A percentile compares a stretch with the other conserved stretches of the same genome.
Conservation (phyloP, 371 early-diverging fungal species). For the Saksenaea vasiformis region DNA sequence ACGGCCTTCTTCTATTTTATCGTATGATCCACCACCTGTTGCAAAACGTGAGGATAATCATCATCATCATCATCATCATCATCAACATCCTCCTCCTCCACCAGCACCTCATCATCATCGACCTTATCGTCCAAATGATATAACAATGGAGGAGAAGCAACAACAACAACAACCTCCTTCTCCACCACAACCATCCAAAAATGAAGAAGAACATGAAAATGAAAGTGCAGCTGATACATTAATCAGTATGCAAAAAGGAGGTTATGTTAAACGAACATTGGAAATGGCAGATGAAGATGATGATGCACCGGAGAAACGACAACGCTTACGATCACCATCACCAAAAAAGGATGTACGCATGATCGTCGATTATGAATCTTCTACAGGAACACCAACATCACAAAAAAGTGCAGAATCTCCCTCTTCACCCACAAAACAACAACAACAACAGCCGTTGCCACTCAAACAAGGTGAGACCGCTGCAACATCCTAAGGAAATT, state of each 20-base stretch:
- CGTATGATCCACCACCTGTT: not conserved
- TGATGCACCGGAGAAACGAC: slow-evolving; percentile 17
- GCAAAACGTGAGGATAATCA: slow-evolving; percentile 1
- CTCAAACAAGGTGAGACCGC: slow-evolving; percentile 4
- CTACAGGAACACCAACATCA: not conserved
- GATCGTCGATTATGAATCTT: slow-evolving; percentile 14
- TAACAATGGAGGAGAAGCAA: slow-evolving; percentile 9
- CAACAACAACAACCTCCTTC: not conserved
- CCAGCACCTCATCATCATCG: too few relatives aligned
- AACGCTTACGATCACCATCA: not conserved
- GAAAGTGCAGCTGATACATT: slow-evolving; percentile 42
- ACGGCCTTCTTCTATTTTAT: not conserved
- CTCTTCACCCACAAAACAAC: not conserved
- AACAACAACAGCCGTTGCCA: not conserved
- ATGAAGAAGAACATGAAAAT: slow-evolving; percentile 18
- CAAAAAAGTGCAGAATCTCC: slow-evolving; percentile 3
- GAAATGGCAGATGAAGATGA: slow-evolving; percentile 29
- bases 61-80: not conserved
- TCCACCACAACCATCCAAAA: not conserved
- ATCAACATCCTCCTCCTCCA: too few relatives aligned
- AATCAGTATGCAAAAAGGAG: slow-evolving; percentile 37
- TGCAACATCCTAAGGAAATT: not conserved
- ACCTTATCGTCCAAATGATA: not conserved
- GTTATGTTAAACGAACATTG: slow-evolving; percentile 19
- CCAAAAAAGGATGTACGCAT: slow-evolving; percentile 1